Conservation (phyloP, 208 protist genomes). For the Acanthamoeba castellanii region DNA sequence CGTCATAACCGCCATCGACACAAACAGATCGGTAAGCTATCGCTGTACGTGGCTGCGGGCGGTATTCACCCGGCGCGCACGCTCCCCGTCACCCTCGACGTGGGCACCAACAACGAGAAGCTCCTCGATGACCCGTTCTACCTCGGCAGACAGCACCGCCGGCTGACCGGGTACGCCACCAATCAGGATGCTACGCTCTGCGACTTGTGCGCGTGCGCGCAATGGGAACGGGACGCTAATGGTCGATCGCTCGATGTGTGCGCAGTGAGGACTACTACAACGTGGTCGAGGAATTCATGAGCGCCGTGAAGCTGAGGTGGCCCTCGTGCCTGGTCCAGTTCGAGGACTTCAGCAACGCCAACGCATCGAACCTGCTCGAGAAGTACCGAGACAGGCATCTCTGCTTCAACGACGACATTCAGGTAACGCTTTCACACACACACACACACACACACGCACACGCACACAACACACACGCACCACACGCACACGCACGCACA, state of each 20-base stretch:
- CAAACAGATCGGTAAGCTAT: slow-evolving; percentile 93
- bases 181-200: not conserved
- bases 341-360: slow-evolving; percentile 96
- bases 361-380: slow-evolving; percentile 95
- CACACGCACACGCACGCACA: slow-evolving; percentile 94
- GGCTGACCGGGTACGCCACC: slow-evolving; percentile 79
- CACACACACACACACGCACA: slow-evolving; percentile 94
- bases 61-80: slow-evolving; percentile 92
- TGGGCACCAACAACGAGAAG: slow-evolving; percentile 93
- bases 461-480: slow-evolving; percentile 96
- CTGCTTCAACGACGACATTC: slow-evolving; percentile 99
- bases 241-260: not conserved
- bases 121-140: slow-evolving; percentile 92
- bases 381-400: slow-evolving; percentile 93
- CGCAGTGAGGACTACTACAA: slow-evolving; percentile 90
- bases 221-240: not conserved
- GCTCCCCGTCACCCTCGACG: slow-evolving; percentile 93
- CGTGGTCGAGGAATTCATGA: slow-evolving; percentile 95
- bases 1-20: not conserved
- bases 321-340: slow-evolving; percentile 92
- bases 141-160: slow-evolving; percentile 90
- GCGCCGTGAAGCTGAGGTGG: slow-evolving; percentile 92
- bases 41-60: slow-evolving; percentile 94
- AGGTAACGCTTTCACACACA: slow-evolving; percentile 94
- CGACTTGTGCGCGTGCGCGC: not conserved